Base-by-base conservation (phyloP, 169 alveolate species). In the Neospora caninum region DNA sequence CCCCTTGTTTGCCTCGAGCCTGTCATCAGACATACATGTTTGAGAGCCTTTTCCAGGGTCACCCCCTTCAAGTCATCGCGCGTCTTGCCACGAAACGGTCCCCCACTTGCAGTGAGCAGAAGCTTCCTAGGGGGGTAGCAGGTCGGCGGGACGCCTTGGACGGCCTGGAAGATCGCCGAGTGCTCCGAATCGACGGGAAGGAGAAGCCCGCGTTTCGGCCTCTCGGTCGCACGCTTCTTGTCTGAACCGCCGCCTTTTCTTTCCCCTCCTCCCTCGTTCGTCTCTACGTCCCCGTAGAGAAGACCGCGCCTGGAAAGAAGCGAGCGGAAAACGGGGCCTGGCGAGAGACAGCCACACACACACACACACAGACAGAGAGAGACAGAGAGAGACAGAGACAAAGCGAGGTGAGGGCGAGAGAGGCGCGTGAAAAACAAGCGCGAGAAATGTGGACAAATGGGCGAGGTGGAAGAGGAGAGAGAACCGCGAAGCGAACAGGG, bases 111-210 rank as follows among this genome's bases (percentile, higher is more conserved):
- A 31, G 93, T 78, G 29, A 94, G 92, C n/a, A 94, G 67, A 25
- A 94, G 45, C 45, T 69, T 80, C 22, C 89, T 13, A 7, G 86
- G 78, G 43, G 95, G 91, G 34, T 54, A 53, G 41, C 82, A 67
- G 6, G 54, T 18, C 82, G 87, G 82, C 22, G 89, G 82, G 67
- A 70, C 89, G 20, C 95, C 96, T 80, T 96, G 96, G 43, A 97
- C 94, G 54, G 98, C 97, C 93, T 97, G 98, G 92, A 96, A 97
- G 43, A 97, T 96, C 67, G 98, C 98, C 73, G 96, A 96, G 94
- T 97, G 98, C 93, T 97, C 98, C 1, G 98, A 97, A 93, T 97
- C 98, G 39, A 96, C 98, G 0, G 98, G 98, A 7, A 95, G 89
- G 41, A 97, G 92, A 45, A 36, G 49, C 54, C 95, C 54, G 70